phyloP scores from a whole-genome alignment of 2,329 filamentous ascomycete genomes.

The Apiospora hydei region DNA sequence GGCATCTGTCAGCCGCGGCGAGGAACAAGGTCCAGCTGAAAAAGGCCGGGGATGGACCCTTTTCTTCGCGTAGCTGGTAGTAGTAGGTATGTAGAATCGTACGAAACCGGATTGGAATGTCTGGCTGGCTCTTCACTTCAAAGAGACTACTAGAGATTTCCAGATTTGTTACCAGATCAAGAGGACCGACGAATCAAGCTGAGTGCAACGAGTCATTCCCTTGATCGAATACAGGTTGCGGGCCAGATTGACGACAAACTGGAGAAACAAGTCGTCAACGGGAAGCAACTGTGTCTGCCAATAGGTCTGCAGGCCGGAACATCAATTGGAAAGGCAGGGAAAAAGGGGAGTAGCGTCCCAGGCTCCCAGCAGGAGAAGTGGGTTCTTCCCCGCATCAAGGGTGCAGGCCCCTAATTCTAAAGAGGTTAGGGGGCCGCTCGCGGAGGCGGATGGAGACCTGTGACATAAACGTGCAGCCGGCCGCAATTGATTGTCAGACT shows the following conservation, averaged over 20 bases:
- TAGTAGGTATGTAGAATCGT: neutral
- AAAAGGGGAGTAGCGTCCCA: conserved; percentile 17
- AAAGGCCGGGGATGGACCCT: neutral
- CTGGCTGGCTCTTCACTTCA: neutral
- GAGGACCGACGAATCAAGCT: neutral
- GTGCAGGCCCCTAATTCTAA: conserved; percentile 11
- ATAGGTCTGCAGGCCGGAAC: neutral
- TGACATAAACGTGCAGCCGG: conserved; percentile 34
- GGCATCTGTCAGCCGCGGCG: neutral
- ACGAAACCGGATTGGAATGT: neutral
- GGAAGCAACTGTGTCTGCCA: neutral
- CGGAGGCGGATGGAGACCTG: conserved; percentile 16
- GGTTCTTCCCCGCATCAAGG: conserved; percentile 21
- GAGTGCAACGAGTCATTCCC: conserved; percentile 2
- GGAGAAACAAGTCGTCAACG: neutral
- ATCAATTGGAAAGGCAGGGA: neutral
- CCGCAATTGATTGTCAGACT: neutral
- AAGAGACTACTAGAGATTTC: neutral
- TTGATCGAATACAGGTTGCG: neutral
- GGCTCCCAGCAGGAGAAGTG: conserved; percentile 21
- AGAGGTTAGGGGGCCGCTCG: neutral
- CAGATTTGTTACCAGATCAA: neutral
- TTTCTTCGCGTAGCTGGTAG: neutral
- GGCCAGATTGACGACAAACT: neutral
- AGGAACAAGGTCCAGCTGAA: neutral